Evolutionary conservation across 805 yeast species (phyloP).

Genomic region (Saturnispora diversa): DNA sequence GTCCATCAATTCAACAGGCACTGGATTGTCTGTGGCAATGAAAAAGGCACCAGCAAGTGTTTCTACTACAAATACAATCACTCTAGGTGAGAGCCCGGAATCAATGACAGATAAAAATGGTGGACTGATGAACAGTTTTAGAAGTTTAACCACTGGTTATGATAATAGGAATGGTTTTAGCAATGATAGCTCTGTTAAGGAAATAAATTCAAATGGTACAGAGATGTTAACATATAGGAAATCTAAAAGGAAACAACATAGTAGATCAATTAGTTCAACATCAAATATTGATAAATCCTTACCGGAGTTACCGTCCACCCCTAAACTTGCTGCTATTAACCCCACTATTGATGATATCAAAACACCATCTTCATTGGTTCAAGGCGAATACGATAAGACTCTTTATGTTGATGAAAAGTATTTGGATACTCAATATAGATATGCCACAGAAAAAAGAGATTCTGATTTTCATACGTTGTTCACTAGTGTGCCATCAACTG

Average conservation of each 20-base stretch:
- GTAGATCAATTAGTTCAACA: slow-evolving; percentile 3
- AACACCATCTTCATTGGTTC: slow-evolving; percentile 2
- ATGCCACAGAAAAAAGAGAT: slow-evolving; percentile 57
- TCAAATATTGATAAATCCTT: slow-evolving; percentile 18
- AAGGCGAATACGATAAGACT: slow-evolving; percentile 30
- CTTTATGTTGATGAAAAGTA: slow-evolving; percentile 52
- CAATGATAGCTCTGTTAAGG: background rate
- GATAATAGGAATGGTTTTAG: background rate
- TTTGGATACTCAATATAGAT: slow-evolving; percentile 50
- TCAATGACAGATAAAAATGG: background rate
- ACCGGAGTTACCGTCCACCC: slow-evolving; percentile 29
- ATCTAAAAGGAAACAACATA: slow-evolving; percentile 4
- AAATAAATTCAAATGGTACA: slow-evolving; percentile 5
- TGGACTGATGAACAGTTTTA: background rate
- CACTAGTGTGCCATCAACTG: slow-evolving; percentile 56
- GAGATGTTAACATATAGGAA: slow-evolving; percentile 13
- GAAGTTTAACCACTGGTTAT: slow-evolving; percentile 4
- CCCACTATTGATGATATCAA: slow-evolving; percentile 46
- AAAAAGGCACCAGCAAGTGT: slow-evolving; percentile 4
- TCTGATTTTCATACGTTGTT: slow-evolving; percentile 73
- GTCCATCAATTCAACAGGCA: slow-evolving; percentile 3
- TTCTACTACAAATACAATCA: background rate
- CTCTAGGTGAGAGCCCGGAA: slow-evolving; percentile 3
- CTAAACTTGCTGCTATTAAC: slow-evolving; percentile 48
- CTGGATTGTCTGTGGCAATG: slow-evolving; percentile 1